Evolutionary conservation across 495 filamentous ascomycete genomes (phyloP), one percentile per base, ranked within the genome.

Genomic region (Echria macrotheca): DNA sequence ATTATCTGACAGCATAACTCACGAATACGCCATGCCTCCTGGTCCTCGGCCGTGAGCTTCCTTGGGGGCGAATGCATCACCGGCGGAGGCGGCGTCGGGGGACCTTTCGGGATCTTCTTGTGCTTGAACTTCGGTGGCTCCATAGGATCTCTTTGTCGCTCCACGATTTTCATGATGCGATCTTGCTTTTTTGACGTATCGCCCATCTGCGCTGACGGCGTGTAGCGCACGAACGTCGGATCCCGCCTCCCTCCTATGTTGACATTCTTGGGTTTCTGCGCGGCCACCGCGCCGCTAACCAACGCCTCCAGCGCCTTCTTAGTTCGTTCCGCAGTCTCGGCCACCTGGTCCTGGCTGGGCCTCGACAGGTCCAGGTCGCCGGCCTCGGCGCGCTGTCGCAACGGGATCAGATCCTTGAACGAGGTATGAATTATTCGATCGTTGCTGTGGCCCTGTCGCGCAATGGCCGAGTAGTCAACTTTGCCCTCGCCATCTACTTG

Each of bases 81-180:
- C 4, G 93, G 94, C 38, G 93, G 86, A 0, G 93, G 93, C 2
- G 93, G 93, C 22, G 83, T 89, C 2, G 91, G 91, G 38, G 94
- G 91, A 44, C 93, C 94, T 57, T 94, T 75, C 4, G 93, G 93
- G 52, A 99, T 96, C 74, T 96, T 96, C 73, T 96, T 96, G 65
- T 95, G 86, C 64, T 96, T 97, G 69, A 96, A 96, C 58, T 96
- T 96, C 1, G 93, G 93, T 11, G 94, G 94, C 60, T 96, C 94
- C 87, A 99, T 93, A 0, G 93, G 93, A 73, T 99, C 93, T 60
- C 84, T 80, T 69, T 96, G 93, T 29, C 88, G 75, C 63, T 96
- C 88, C 35, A 96, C 87, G 61, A 99, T 97, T 73, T 97, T 97
- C 80, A 99, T 91, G 54, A 99, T 95, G 10, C 94, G 84, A 57